phyloP scores from a whole-genome alignment of 2,329 filamentous ascomycete species.

The Zymoseptoria crescenta region DNA sequence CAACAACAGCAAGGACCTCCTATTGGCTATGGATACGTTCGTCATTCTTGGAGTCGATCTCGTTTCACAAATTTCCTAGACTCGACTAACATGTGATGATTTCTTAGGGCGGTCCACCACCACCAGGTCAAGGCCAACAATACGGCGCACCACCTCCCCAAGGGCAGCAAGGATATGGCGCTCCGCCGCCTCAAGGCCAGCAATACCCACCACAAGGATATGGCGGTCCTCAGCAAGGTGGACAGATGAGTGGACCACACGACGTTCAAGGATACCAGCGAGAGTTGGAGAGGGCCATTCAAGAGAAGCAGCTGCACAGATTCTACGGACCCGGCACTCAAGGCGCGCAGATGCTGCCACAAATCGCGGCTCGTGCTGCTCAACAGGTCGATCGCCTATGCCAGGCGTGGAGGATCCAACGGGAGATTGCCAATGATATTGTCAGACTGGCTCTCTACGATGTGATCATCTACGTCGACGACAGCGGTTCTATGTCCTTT shows the following conservation, averaged over 20 bases:
- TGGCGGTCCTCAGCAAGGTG: slow-evolving; percentile 27
- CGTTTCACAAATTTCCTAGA: neutral
- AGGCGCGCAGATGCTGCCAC: slow-evolving; percentile 34
- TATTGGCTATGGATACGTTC: slow-evolving; percentile 30
- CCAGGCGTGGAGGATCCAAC: slow-evolving; percentile 49
- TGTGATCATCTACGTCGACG: slow-evolving; percentile 57
- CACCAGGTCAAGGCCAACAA: slow-evolving; percentile 13
- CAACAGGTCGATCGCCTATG: slow-evolving; percentile 49
- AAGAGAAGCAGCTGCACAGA: slow-evolving; percentile 51
- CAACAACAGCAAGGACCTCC: slow-evolving; percentile 23
- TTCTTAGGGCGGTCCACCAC: slow-evolving; percentile 16
- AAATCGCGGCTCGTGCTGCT: slow-evolving; percentile 44
- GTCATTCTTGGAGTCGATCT: slow-evolving; percentile 8
- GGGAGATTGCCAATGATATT: slow-evolving; percentile 55
- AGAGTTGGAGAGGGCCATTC: slow-evolving; percentile 47
- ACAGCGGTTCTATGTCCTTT: slow-evolving; percentile 63
- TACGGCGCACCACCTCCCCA: slow-evolving; percentile 13
- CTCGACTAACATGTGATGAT: slow-evolving; percentile 13
- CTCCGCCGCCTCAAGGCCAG: slow-evolving; percentile 19
- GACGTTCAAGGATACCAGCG: slow-evolving; percentile 50
- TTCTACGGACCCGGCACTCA: slow-evolving; percentile 53
- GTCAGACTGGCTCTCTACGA: slow-evolving; percentile 57
- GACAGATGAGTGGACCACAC: slow-evolving; percentile 33
- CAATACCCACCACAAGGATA: slow-evolving; percentile 25
- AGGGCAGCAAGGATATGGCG: slow-evolving; percentile 26